A percentile compares a stretch with the other conserved stretches of the same genome.
These are phyloP conservation scores for Chlorella sp. DNA, from an alignment of 139 green algal genomes.

Conservation along the genomic window DNA sequence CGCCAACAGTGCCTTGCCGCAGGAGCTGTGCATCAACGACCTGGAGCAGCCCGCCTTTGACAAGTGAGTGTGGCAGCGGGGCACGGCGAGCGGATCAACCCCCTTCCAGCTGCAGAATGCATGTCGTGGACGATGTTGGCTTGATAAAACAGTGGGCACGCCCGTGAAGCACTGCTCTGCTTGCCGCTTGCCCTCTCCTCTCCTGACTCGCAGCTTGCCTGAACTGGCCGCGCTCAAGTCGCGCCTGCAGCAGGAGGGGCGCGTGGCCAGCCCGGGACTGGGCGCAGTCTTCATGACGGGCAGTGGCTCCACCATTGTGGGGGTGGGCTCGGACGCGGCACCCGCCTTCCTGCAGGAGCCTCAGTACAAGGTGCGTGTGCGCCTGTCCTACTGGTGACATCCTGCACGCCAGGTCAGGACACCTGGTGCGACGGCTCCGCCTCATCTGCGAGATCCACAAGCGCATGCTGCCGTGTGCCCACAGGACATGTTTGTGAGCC, in stretches of 20 bases:
- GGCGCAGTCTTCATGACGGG: conserved; percentile 95
- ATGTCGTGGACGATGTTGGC: no score
- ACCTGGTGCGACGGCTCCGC: neutral
- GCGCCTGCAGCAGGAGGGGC: conserved; percentile 35
- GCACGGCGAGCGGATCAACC: no score
- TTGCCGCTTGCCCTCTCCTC: no score
- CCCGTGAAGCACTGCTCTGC: no score
- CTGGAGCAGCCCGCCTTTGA: conserved; percentile 93
- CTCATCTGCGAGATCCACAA: neutral
- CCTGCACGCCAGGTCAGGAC: neutral
- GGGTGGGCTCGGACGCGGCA: conserved; percentile 56
- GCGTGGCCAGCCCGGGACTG: neutral
- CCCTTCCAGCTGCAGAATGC: no score
- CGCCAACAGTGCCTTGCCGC: conserved; percentile 6
- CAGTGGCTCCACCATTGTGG: conserved; percentile 87
- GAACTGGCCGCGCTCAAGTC: conserved; percentile 77
- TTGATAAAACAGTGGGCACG: no score
- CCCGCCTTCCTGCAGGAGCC: conserved; percentile 54
- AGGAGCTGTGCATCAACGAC: conserved; percentile 81
- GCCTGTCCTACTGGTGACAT: neutral
- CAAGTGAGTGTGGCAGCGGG: conserved; percentile 47
- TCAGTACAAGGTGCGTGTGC: conserved; percentile 26
- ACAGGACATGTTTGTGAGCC: conserved; percentile 73
- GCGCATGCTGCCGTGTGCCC: neutral
- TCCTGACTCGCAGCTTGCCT: conserved; percentile 62